These are phyloP conservation scores for Drechslerella coelobrocha DNA, from an alignment of 2,329 filamentous ascomycete genomes.

Conservation along the genomic window DNA sequence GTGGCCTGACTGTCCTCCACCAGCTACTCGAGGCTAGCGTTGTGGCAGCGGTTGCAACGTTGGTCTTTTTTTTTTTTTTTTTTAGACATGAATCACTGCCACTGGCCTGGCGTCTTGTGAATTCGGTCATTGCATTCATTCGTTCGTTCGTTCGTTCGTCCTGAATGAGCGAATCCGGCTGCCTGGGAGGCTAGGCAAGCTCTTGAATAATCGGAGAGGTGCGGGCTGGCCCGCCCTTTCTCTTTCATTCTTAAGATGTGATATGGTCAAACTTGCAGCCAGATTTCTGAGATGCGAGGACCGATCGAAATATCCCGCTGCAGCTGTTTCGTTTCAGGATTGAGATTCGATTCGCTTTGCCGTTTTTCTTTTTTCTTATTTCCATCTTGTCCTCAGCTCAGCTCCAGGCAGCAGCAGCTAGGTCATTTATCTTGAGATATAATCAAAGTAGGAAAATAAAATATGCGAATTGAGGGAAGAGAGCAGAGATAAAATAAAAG, in stretches of 20 bases:
- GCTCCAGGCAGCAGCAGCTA: no score
- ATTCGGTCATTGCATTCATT: background rate
- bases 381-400: no score
- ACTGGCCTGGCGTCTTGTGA: background rate
- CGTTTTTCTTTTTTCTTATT: no score
- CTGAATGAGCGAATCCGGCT: constrained; percentile 6
- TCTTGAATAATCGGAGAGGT: background rate
- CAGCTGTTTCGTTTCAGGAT: background rate
- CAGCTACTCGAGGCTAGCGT: background rate
- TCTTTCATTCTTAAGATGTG: background rate
- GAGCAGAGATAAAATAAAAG: no score
- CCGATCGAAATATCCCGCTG: constrained; percentile 2
- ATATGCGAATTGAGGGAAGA: background rate
- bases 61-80: no score
- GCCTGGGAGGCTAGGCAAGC: background rate
- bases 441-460: no score
- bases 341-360: background rate
- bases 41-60: background rate
- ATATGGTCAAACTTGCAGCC: background rate
- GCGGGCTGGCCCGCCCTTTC: constrained; percentile 7
- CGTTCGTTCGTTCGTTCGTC: no score
- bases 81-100: background rate
- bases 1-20: constrained; percentile 1
- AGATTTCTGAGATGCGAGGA: background rate
- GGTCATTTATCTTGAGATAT: no score